A percentile compares a stretch with the other conserved stretches of the same genome.
Evolutionary conservation across 1,284 basidiomycete genomes (phyloP).

Genomic region (Pyrrhoderma noxium): DNA sequence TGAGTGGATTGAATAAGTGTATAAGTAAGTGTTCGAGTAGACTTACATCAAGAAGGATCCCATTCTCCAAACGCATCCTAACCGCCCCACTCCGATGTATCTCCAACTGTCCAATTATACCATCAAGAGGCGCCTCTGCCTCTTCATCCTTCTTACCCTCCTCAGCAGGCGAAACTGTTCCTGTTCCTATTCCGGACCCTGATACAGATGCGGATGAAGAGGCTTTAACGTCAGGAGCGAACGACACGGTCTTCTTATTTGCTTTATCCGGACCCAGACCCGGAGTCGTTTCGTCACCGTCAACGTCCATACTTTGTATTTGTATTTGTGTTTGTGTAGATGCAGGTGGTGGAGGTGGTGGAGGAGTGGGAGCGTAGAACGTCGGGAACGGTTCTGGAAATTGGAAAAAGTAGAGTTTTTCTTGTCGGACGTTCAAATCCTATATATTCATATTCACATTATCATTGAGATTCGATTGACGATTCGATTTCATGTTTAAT

Average conservation of each 20-base stretch:
- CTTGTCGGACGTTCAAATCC: constrained; percentile 46
- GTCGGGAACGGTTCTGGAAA: constrained; percentile 86
- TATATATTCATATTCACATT: no score
- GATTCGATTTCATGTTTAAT: no score
- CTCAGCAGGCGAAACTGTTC: constrained; percentile 25
- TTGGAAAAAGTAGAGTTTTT: constrained; percentile 84
- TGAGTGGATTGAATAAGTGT: no score
- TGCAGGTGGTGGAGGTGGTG: constrained; percentile 24
- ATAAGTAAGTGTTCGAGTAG: no score
- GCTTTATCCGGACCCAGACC: constrained; percentile 29
- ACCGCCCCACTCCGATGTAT: constrained; percentile 81
- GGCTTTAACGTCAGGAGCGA: constrained; percentile 52
- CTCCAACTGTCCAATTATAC: constrained; percentile 75
- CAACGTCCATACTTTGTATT: no score
- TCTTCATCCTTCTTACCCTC: constrained; percentile 25
- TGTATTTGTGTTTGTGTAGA: no score
- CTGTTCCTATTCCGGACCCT: constrained; percentile 24
- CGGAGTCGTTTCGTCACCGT: no score
- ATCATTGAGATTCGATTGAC: no score
- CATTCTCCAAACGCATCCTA: constrained; percentile 77
- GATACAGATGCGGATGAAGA: no score
- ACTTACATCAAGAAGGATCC: constrained; percentile 75
- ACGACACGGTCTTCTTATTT: constrained; percentile 43
- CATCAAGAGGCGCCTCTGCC: constrained; percentile 47
- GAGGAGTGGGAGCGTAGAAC: constrained; percentile 37